Percentiles rank a stretch among this genome's conserved stretches.
phyloP scores from a whole-genome alignment of 73 alveolate genomes.

The Paramecium pentaurelia region DNA sequence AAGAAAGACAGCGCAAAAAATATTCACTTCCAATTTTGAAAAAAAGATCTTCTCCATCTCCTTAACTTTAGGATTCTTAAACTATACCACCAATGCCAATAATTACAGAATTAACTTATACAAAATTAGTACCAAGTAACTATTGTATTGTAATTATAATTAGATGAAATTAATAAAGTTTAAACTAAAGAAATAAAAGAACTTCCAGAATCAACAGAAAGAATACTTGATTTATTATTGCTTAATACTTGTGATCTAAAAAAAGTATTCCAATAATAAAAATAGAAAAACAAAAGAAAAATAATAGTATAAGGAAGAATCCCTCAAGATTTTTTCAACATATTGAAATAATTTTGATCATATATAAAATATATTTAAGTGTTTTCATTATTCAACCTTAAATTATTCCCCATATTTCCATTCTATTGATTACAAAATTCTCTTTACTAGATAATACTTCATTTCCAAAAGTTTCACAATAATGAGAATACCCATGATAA shows the following conservation, averaged over 20 bases:
- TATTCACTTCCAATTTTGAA: neutral
- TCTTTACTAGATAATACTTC: neutral
- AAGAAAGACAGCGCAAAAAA: neutral
- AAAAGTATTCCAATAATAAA: neutral
- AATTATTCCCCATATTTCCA: conserved; percentile 34
- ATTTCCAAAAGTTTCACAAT: conserved; percentile 33
- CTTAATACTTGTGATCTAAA: conserved; percentile 23
- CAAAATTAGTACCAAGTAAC: neutral
- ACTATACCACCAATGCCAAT: neutral
- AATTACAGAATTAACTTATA: neutral
- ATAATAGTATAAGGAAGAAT: conserved; percentile 18
- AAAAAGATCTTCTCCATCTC: neutral
- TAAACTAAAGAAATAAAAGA: neutral
- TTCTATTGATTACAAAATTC: neutral
- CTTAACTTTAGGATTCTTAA: neutral
- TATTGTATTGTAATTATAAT: neutral
- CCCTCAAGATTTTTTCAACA: conserved; percentile 7
- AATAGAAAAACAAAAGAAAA: neutral
- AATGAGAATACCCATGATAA: neutral
- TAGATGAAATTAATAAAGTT: neutral
- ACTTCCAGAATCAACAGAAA: conserved; percentile 21
- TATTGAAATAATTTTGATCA: conserved; percentile 31
- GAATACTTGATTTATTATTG: conserved; percentile 7
- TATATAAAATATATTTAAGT: neutral
- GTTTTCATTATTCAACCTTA: neutral